Evolutionary conservation across 139 green algal species (phyloP), one percentile per base, ranked within the genome.

Genomic region (Chlorella sp.): DNA sequence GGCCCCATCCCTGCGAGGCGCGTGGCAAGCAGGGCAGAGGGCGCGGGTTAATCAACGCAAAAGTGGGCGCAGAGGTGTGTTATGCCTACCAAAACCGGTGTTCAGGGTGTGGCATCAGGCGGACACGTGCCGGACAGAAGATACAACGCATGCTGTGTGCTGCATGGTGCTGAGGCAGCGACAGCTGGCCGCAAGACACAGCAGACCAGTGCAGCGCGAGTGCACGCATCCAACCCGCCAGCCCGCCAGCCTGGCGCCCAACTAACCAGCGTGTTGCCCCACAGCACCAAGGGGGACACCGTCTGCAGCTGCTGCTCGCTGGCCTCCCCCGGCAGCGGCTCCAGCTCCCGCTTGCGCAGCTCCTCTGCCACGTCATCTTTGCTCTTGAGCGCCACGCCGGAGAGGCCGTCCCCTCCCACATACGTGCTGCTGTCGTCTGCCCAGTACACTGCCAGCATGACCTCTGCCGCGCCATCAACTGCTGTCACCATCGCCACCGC

Each of bases 1-100:
- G 64, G 82, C 91, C 95, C 94, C 94, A 97, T 32, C 89, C 81
- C 60, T 91, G 85, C 26, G 53, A 30, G 26, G 22, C 40, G 26
- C 11, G 79, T 28, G 79, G 40, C 39, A 0, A 26, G 79, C 11
- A 71, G 9, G 39, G 3, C 24, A 30, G 19, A 36, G 34, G 3
- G 64, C 64, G 64, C 11, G 64, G 16, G 64, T 71, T 2, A 28
- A n/a, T n/a, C 11, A 71, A 71, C 2, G 64, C 3, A 11, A 9
- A 28, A 14, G 14, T 36, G 69, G 21, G 30, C 77, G 26, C 9
- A 22, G 28, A 77, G 48, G 48, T 76, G 68, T 22, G 12, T 42
- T 21, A 2, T 73, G 66, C 26, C 24, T 73, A 30, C 19, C 24
- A 30, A 30, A 3, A 30, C 4, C 22, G 14, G 66, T 73, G 66